These are phyloP conservation scores for Venustampulla echinocandica DNA, from an alignment of 495 filamentous ascomycete species.

Conservation along the genomic window DNA sequence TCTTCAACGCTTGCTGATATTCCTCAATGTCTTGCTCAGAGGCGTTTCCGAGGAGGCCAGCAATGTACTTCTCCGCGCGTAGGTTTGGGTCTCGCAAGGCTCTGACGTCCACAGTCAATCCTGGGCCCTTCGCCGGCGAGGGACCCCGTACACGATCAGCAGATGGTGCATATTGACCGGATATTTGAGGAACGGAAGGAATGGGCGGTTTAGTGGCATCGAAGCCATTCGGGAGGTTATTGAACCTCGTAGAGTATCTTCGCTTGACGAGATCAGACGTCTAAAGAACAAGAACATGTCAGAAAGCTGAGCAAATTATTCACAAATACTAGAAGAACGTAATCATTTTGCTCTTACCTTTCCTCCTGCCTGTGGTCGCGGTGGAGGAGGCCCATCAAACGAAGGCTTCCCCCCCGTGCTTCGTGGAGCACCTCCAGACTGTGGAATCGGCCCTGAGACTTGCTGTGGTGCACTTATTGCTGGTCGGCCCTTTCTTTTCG, in stretches of 20 bases:
- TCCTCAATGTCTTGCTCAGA: conserved; percentile 89
- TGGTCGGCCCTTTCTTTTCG: conserved; percentile 69
- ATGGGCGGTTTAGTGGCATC: conserved; percentile 57
- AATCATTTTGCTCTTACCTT: conserved; percentile 22
- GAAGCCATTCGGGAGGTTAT: conserved; percentile 60
- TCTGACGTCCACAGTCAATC: conserved; percentile 55
- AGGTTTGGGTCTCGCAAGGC: conserved; percentile 74
- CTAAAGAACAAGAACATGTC: conserved; percentile 26
- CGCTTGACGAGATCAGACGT: conserved; percentile 92
- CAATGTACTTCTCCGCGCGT: conserved; percentile 61
- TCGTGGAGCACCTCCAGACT: conserved; percentile 22
- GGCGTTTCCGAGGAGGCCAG: conserved; percentile 73
- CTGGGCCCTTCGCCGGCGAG: conserved; percentile 18
- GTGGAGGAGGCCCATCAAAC: conserved; percentile 17
- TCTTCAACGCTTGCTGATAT: conserved; percentile 66
- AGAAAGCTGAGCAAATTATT: not conserved
- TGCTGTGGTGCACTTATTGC: conserved; percentile 78
- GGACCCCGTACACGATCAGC: conserved; percentile 16
- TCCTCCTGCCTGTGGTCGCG: conserved; percentile 18
- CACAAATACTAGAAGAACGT: too few species aligned
- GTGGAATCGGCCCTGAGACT: conserved; percentile 57
- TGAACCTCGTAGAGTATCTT: conserved; percentile 87
- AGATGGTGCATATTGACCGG: conserved; percentile 21
- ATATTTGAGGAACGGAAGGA: conserved; percentile 51
- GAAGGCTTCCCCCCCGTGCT: conserved; percentile 17